Evolutionary conservation across 495 filamentous ascomycete species (phyloP).

Genomic region (Hypoxylon intermedium): DNA sequence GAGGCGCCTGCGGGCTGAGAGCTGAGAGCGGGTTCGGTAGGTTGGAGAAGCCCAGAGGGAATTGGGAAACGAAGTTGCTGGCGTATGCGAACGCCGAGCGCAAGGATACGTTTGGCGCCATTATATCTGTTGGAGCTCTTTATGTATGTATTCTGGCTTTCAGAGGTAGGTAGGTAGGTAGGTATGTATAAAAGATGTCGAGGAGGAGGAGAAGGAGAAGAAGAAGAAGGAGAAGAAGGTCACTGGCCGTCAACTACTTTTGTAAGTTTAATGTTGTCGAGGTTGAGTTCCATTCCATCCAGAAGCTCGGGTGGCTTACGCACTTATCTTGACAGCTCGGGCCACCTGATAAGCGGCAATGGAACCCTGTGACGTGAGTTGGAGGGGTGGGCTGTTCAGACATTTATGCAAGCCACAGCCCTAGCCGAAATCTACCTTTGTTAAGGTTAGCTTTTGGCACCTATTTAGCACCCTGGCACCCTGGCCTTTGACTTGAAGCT

Average conservation of each 20-base stretch:
- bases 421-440: constrained; percentile 4
- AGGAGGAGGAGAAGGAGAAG: too few species aligned
- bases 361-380: neutral
- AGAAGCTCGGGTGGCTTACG: too few species aligned
- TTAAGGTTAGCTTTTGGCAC: constrained; percentile 1
- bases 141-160: neutral
- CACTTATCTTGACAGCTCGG: too few species aligned
- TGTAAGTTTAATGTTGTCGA: too few species aligned
- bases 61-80: constrained; percentile 39
- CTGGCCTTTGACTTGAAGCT: neutral
- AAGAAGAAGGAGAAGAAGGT: neutral
- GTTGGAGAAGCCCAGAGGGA: constrained; percentile 33
- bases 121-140: constrained; percentile 1
- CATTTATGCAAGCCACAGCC: constrained; percentile 4
- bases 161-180: neutral
- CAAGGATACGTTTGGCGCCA: constrained; percentile 34
- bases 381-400: neutral
- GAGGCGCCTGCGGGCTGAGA: constrained; percentile 26
- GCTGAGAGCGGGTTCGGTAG: constrained; percentile 24
- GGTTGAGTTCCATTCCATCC: too few species aligned
- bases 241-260: too few species aligned
- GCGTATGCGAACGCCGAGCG: constrained; percentile 35
- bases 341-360: too few species aligned
- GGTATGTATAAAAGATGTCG: too few species aligned
- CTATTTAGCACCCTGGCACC: neutral